Evolutionary conservation across 2,329 filamentous ascomycete genomes (phyloP).

Genomic region (Sarocladiaceae sp.): DNA sequence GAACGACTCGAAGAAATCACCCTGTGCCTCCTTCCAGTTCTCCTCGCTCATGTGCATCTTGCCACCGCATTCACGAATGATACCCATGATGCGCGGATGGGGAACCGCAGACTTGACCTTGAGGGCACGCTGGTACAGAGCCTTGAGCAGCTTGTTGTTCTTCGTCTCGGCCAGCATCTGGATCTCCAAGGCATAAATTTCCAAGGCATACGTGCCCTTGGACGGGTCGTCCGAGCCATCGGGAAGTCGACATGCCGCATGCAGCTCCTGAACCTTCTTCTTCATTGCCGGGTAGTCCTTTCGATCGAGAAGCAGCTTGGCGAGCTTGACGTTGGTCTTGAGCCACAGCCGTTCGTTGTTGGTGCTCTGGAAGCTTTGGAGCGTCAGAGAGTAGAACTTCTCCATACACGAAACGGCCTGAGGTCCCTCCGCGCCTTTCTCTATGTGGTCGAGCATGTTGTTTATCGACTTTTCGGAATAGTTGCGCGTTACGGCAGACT

Average conservation of each 20-base stretch:
- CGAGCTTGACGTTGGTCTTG: slow-evolving; percentile 96
- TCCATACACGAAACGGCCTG: slow-evolving; percentile 78
- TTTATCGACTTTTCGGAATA: slow-evolving; percentile 99
- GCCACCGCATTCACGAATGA: slow-evolving; percentile 95
- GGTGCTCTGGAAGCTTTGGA: slow-evolving; percentile 91
- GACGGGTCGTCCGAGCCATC: slow-evolving; percentile 87
- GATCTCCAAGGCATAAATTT: slow-evolving; percentile 95
- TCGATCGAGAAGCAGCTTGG: slow-evolving; percentile 82
- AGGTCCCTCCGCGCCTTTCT: slow-evolving; percentile 67
- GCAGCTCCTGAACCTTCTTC: slow-evolving; percentile 81
- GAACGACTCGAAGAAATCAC: slow-evolving; percentile 98
- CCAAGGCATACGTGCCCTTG: slow-evolving; percentile 93
- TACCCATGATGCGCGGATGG: slow-evolving; percentile 98
- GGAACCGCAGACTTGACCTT: slow-evolving; percentile 94
- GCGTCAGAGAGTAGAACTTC: slow-evolving; percentile 87
- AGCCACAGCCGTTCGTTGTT: slow-evolving; percentile 97
- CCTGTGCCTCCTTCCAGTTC: slow-evolving; percentile 96
- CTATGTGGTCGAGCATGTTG: slow-evolving; percentile 97
- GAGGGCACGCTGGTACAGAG: slow-evolving; percentile 83
- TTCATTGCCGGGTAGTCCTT: slow-evolving; percentile 78
- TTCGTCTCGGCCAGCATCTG: slow-evolving; percentile 97
- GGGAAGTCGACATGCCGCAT: slow-evolving; percentile 77
- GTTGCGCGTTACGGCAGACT: slow-evolving; percentile 91
- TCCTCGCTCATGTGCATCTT: slow-evolving; percentile 99
- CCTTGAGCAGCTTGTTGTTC: slow-evolving; percentile 95